These are phyloP conservation scores for Melanogaster broomeanus DNA, from an alignment of 768 basidiomycete species.

Conservation along the genomic window DNA sequence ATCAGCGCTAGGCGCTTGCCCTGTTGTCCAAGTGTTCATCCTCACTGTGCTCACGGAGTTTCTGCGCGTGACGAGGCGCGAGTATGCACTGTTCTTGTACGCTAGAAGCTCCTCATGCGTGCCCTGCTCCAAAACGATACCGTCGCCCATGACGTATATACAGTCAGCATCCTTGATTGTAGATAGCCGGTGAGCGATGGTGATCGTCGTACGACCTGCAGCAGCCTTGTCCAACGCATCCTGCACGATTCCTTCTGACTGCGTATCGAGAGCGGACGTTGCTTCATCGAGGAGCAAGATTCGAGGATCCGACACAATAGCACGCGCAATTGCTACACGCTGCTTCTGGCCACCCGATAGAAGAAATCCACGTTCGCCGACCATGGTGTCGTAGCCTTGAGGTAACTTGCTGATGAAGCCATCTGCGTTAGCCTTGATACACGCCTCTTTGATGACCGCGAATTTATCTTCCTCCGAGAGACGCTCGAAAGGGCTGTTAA, in stretches of 20 bases:
- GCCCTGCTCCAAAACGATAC: slow-evolving; percentile 77
- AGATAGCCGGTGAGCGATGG: slow-evolving; percentile 77
- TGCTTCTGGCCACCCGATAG: slow-evolving; percentile 89
- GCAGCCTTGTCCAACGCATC: slow-evolving; percentile 88
- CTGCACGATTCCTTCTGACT: slow-evolving; percentile 86
- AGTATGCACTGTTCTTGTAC: slow-evolving; percentile 64
- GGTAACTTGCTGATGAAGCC: slow-evolving; percentile 83
- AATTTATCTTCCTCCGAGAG: slow-evolving; percentile 76
- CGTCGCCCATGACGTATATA: slow-evolving; percentile 90
- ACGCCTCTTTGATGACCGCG: slow-evolving; percentile 78
- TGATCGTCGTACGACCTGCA: slow-evolving; percentile 75
- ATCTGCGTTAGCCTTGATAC: slow-evolving; percentile 87
- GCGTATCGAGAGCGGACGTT: slow-evolving; percentile 87
- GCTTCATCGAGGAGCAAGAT: slow-evolving; percentile 90
- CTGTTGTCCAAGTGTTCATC: slow-evolving; percentile 31
- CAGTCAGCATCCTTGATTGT: slow-evolving; percentile 85
- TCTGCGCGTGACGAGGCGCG: slow-evolving; percentile 79
- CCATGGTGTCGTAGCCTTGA: slow-evolving; percentile 82
- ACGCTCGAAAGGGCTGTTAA: slow-evolving; percentile 68
- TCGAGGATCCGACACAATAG: slow-evolving; percentile 84
- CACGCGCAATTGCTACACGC: slow-evolving; percentile 87
- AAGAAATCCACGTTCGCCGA: slow-evolving; percentile 87
- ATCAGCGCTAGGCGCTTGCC: slow-evolving; percentile 23
- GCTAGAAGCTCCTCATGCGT: slow-evolving; percentile 70
- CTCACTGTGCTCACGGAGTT: slow-evolving; percentile 58